These are phyloP conservation scores for Lepidium africanum DNA, from an alignment of 345 rosid species.

Conservation along the genomic window DNA sequence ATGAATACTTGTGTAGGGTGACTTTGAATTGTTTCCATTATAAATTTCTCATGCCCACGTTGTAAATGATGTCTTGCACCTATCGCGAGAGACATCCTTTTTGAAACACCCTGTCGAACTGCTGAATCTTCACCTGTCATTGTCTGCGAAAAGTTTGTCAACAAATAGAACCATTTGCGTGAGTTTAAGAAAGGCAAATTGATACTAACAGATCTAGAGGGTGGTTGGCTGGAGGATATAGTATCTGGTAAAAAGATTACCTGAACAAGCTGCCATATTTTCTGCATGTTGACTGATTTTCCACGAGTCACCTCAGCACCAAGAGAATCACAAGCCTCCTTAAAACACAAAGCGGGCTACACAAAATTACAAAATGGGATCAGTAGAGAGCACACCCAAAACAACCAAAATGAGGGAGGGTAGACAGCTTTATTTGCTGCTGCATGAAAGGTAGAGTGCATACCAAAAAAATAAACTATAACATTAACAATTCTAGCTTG, in stretches of 20 bases:
- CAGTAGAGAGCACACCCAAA: slow-evolving; percentile 9
- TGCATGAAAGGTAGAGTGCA: background rate
- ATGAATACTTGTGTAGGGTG: slow-evolving; percentile 83
- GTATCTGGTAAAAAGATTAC: slow-evolving; percentile 26
- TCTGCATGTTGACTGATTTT: slow-evolving; percentile 88
- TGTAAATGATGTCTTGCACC: slow-evolving; percentile 92
- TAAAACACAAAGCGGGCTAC: slow-evolving; percentile 81
- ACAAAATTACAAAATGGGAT: slow-evolving; percentile 10
- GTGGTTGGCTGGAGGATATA: background rate
- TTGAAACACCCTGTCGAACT: slow-evolving; percentile 48
- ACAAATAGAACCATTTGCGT: slow-evolving; percentile 11
- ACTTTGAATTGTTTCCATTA: slow-evolving; percentile 89
- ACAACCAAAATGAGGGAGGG: background rate
- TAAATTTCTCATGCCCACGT: slow-evolving; percentile 87
- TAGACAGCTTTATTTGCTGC: background rate
- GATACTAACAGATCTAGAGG: background rate
- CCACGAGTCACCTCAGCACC: slow-evolving; percentile 66
- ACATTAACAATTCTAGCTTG: background rate
- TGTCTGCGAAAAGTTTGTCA: slow-evolving; percentile 42
- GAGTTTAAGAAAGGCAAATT: background rate
- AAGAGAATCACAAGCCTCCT: slow-evolving; percentile 69
- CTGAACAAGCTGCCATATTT: slow-evolving; percentile 98
- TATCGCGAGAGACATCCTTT: slow-evolving; percentile 68
- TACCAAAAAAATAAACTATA: background rate
- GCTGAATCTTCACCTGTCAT: slow-evolving; percentile 69